Evolutionary conservation across 1,284 basidiomycete species (phyloP).

Genomic region (Apiotrichum mycotoxinovorans): DNA sequence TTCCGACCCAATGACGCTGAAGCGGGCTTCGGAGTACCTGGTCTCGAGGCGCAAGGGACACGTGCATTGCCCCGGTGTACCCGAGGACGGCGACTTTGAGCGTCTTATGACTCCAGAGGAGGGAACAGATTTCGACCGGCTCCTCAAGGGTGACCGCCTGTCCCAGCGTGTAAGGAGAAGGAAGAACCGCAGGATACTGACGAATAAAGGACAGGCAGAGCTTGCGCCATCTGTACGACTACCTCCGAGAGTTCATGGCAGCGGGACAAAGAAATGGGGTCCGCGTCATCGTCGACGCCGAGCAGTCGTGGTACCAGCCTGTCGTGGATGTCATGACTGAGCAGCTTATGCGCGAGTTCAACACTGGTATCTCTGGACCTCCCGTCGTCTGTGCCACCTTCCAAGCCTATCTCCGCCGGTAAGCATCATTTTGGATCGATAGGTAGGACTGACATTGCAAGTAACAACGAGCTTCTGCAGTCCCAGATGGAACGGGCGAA

Average conservation of each 20-base stretch:
- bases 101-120: not conserved
- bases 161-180: not conserved
- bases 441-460: not conserved
- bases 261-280: slow-evolving; percentile 2
- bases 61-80: not conserved
- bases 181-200: not conserved
- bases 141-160: not conserved
- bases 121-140: too few species aligned
- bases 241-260: not conserved
- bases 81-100: slow-evolving; percentile 3
- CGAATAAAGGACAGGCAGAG: not conserved
- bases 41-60: not conserved
- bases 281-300: slow-evolving; percentile 8
- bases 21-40: not conserved
- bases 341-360: slow-evolving; percentile 11
- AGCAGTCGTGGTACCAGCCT: slow-evolving; percentile 7
- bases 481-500: slow-evolving; percentile 3
- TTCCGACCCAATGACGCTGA: not conserved
- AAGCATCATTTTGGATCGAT: not conserved
- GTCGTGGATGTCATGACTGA: slow-evolving; percentile 5
- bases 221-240: not conserved
- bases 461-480: not conserved
- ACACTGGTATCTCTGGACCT: not conserved
- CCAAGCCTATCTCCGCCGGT: slow-evolving; percentile 3
- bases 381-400: not conserved